Conservation (phyloP, 345 rosid species). For the Diplotaxis tenuifolia region DNA sequence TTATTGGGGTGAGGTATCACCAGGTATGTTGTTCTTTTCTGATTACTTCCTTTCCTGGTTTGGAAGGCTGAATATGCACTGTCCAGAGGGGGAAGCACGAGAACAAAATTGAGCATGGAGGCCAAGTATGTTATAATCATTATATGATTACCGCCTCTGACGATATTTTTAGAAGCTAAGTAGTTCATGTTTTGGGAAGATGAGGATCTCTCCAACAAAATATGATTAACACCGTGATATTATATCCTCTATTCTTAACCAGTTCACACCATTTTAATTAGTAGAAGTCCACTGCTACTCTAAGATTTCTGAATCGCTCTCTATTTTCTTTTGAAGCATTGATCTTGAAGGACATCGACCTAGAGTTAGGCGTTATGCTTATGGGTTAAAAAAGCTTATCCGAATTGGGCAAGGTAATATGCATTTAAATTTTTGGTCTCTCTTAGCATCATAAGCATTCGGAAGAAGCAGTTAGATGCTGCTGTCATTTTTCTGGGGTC, state of each 20-base stretch:
- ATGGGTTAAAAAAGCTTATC: constrained; percentile 72
- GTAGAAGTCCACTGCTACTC: constrained; percentile 7
- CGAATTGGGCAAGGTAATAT: constrained; percentile 86
- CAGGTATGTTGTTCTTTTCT: constrained; percentile 18
- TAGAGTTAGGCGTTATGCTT: constrained; percentile 84
- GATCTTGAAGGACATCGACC: constrained; percentile 87
- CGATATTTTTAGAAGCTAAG: neutral
- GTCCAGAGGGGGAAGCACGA: constrained; percentile 56
- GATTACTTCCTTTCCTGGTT: constrained; percentile 15
- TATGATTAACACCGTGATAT: constrained; percentile 5
- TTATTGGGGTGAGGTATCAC: constrained; percentile 9
- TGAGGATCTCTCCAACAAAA: constrained; percentile 6
- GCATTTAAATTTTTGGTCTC: constrained; percentile 2
- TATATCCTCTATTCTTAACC: neutral
- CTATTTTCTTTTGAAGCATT: constrained; percentile 48
- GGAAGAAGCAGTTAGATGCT: neutral
- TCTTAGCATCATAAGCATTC: neutral
- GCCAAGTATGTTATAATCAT: constrained; percentile 58
- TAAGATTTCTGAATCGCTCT: constrained; percentile 11
- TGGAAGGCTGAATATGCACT: constrained; percentile 79
- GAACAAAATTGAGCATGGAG: constrained; percentile 77
- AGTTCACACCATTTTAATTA: neutral
- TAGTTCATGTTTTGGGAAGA: neutral
- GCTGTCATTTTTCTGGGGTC: neutral
- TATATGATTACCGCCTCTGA: constrained; percentile 10